Evolutionary conservation across 192 early-diverging fungal genomes (phyloP).

Genomic region (Pilaira anomala): DNA sequence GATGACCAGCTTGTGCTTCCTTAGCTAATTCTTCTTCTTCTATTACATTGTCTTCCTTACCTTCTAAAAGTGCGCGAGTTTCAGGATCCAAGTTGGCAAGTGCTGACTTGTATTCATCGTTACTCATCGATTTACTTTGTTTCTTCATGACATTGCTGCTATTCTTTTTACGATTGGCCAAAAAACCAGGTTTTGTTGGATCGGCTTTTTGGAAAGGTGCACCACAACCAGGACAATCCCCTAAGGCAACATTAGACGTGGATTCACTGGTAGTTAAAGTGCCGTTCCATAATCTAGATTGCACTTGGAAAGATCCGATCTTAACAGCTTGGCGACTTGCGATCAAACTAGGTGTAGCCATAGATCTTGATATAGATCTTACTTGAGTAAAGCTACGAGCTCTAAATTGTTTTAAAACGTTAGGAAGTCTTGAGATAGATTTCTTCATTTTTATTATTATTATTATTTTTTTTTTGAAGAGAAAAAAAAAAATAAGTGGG

Average conservation of each 20-base stretch:
- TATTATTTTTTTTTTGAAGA: too few relatives aligned
- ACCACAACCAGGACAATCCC: slow-evolving; percentile 65
- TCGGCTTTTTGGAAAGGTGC: slow-evolving; percentile 58
- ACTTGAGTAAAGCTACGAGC: too few relatives aligned
- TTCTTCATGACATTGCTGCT: not conserved
- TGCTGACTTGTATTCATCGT: slow-evolving; percentile 37
- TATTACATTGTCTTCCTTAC: slow-evolving; percentile 13
- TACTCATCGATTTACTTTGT: slow-evolving; percentile 35
- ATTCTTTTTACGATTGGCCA: slow-evolving; percentile 37
- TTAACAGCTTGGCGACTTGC: too few relatives aligned
- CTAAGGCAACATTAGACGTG: not conserved
- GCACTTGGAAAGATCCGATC: too few relatives aligned
- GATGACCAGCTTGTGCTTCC: slow-evolving; percentile 10
- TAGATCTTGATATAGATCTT: too few relatives aligned
- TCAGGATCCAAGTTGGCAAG: slow-evolving; percentile 41
- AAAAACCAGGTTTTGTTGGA: slow-evolving; percentile 46
- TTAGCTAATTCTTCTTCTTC: not conserved
- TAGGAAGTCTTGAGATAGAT: too few relatives aligned
- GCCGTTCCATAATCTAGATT: too few relatives aligned
- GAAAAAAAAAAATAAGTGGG: too few relatives aligned
- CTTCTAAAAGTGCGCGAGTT: slow-evolving; percentile 27
- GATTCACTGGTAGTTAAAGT: too few relatives aligned
- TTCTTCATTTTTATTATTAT: too few relatives aligned
- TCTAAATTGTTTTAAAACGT: too few relatives aligned
- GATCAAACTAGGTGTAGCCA: too few relatives aligned